A percentile compares a stretch with the other conserved stretches of the same genome.
Conservation (phyloP, 2,329 filamentous ascomycete species). For the Chrysoporthe deuterocubensis region DNA sequence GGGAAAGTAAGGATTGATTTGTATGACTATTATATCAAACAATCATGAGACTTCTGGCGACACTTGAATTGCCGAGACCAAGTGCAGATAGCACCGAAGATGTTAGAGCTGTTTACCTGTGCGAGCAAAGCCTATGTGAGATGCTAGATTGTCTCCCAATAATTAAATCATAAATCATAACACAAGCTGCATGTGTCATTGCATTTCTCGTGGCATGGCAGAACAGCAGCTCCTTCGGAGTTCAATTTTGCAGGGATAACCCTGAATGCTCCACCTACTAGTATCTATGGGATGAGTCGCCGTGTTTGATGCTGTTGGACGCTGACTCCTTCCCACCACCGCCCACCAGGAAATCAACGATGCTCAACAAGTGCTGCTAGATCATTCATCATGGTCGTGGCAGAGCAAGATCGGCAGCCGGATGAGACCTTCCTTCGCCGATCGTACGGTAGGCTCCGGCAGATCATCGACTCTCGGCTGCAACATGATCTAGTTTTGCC, state of each 20-base stretch:
- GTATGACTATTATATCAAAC: no score
- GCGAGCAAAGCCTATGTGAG: no score
- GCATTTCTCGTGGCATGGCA: not conserved
- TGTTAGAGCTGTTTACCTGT: no score
- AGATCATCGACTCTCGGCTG: not conserved
- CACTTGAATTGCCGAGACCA: no score
- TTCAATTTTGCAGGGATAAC: not conserved
- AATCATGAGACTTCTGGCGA: no score
- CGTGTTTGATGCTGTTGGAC: not conserved
- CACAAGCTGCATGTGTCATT: no score
- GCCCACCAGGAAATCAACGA: not conserved
- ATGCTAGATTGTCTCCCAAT: no score
- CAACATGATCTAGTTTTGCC: not conserved
- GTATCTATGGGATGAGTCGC: not conserved
- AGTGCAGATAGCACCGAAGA: no score
- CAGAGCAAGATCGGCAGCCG: not conserved
- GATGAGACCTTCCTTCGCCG: not conserved
- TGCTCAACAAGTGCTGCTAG: not conserved
- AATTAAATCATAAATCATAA: no score
- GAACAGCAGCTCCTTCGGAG: not conserved
- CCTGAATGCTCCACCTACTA: not conserved
- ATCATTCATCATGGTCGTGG: not conserved
- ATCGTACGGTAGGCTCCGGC: slow-evolving; percentile 1
- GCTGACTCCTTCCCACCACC: not conserved
- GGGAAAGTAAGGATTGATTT: no score